These are phyloP conservation scores for Artemisia tridentata DNA, from an alignment of 129 eudicot genomes.

Conservation along the genomic window DNA sequence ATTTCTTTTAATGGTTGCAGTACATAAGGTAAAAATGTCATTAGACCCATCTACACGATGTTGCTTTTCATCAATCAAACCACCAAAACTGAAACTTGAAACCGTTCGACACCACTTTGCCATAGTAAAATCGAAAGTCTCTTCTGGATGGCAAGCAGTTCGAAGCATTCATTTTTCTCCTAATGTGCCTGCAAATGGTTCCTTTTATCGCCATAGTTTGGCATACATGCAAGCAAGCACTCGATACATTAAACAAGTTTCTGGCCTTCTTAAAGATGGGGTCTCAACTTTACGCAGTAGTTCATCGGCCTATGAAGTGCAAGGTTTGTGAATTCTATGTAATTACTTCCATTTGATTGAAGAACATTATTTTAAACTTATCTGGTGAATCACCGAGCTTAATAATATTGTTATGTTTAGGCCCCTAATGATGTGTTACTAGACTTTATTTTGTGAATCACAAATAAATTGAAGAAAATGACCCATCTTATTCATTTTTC, in stretches of 20 bases:
- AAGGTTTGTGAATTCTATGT: slow-evolving; percentile 40
- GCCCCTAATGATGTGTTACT: no score
- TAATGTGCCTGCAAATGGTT: slow-evolving; percentile 55
- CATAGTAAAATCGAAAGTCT: slow-evolving; percentile 42
- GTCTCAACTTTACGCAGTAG: slow-evolving; percentile 65
- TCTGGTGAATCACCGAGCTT: no score
- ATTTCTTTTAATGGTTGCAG: slow-evolving; percentile 37
- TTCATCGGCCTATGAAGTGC: slow-evolving; percentile 68
- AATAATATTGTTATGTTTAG: not conserved
- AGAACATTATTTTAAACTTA: no score
- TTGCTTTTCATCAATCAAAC: slow-evolving; percentile 47
- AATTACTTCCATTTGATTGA: not conserved
- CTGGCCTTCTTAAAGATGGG: slow-evolving; percentile 76
- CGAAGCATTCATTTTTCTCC: slow-evolving; percentile 59
- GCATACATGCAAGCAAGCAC: slow-evolving; percentile 78
- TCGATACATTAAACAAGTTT: slow-evolving; percentile 17
- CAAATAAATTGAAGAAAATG: no score
- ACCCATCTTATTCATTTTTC: not conserved
- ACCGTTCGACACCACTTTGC: slow-evolving; percentile 40
- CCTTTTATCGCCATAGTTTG: slow-evolving; percentile 71
- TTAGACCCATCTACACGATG: slow-evolving; percentile 74
- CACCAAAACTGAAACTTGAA: slow-evolving; percentile 52
- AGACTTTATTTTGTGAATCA: no score
- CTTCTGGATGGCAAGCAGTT: slow-evolving; percentile 72
- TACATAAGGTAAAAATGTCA: slow-evolving; percentile 71